These are phyloP conservation scores for Colletotrichum lindemuthianum DNA, from an alignment of 2,329 filamentous ascomycete genomes.

Conservation along the genomic window DNA sequence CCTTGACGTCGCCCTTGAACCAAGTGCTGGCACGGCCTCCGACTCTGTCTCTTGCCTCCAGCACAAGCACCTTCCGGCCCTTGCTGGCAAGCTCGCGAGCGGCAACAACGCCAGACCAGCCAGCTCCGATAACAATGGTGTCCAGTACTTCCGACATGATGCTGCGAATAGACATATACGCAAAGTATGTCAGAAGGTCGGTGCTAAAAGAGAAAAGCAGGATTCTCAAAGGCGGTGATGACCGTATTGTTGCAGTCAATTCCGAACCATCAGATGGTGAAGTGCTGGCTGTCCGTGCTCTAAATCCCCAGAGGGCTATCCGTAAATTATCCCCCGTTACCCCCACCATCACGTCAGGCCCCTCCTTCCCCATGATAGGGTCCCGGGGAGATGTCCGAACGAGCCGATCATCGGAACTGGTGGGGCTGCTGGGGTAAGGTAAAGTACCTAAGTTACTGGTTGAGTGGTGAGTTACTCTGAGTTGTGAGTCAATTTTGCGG, in stretches of 20 bases:
- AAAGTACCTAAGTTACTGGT: background rate
- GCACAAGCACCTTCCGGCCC: slow-evolving; percentile 29
- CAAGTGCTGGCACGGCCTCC: slow-evolving; percentile 34
- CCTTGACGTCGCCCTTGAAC: slow-evolving; percentile 29
- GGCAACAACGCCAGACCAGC: slow-evolving; percentile 29
- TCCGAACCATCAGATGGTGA: too few relatives aligned
- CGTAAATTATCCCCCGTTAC: slow-evolving; percentile 15
- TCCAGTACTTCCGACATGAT: slow-evolving; percentile 27
- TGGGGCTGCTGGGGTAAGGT: background rate
- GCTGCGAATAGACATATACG: slow-evolving; percentile 25
- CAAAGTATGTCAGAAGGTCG: background rate
- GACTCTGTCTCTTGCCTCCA: slow-evolving; percentile 34
- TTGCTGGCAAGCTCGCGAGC: slow-evolving; percentile 26
- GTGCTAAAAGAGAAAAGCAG: background rate
- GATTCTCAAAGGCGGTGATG: too few relatives aligned
- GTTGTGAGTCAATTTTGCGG: too few relatives aligned
- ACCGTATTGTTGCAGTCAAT: too few relatives aligned
- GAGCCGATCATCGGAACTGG: slow-evolving; percentile 34
- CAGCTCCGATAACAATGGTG: slow-evolving; percentile 34
- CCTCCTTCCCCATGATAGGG: slow-evolving; percentile 11
- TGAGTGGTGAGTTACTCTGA: too few relatives aligned
- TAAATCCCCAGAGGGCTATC: too few relatives aligned
- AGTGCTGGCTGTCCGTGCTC: too few relatives aligned
- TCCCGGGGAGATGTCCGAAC: slow-evolving; percentile 34
- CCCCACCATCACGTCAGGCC: slow-evolving; percentile 19